A percentile compares a stretch with the other conserved stretches of the same genome.
Evolutionary conservation across 768 basidiomycete genomes (phyloP).

Genomic region (Rhodotorula babjevae): DNA sequence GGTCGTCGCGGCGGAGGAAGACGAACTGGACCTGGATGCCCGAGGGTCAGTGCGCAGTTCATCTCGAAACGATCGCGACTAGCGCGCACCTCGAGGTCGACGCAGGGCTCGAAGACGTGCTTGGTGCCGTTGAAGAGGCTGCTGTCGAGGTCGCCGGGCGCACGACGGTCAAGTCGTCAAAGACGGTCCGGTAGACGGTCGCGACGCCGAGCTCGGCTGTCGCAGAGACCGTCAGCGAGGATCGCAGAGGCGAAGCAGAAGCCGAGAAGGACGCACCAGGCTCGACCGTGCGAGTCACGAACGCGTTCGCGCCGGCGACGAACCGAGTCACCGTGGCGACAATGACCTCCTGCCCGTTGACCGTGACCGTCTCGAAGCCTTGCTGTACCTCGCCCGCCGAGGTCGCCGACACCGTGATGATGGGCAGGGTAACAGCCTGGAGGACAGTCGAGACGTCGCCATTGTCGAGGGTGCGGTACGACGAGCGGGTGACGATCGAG

Average conservation of each 20-base stretch:
- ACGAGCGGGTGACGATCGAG: background rate
- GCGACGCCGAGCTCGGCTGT: too few relatives aligned
- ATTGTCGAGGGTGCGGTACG: background rate
- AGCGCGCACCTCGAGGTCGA: background rate
- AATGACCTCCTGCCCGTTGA: slow-evolving; percentile 3
- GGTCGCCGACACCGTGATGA: slow-evolving; percentile 5
- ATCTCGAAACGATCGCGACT: too few relatives aligned
- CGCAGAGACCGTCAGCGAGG: background rate
- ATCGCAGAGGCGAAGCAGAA: background rate
- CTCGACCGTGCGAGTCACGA: background rate
- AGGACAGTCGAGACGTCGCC: slow-evolving; percentile 5
- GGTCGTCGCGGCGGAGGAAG: too few relatives aligned
- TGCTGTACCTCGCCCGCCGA: background rate
- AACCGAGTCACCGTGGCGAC: background rate
- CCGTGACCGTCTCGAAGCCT: background rate
- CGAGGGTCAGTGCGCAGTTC: too few relatives aligned
- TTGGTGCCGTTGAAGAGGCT: background rate
- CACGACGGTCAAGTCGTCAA: background rate
- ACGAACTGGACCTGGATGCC: too few relatives aligned
- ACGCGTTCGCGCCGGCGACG: background rate
- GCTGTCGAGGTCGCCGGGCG: background rate
- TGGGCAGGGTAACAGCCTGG: background rate
- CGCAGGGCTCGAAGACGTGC: background rate
- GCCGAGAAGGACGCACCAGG: background rate
- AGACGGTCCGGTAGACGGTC: background rate